These are phyloP conservation scores for Boletus reticuloceps DNA, from an alignment of 768 basidiomycete genomes.

Conservation along the genomic window DNA sequence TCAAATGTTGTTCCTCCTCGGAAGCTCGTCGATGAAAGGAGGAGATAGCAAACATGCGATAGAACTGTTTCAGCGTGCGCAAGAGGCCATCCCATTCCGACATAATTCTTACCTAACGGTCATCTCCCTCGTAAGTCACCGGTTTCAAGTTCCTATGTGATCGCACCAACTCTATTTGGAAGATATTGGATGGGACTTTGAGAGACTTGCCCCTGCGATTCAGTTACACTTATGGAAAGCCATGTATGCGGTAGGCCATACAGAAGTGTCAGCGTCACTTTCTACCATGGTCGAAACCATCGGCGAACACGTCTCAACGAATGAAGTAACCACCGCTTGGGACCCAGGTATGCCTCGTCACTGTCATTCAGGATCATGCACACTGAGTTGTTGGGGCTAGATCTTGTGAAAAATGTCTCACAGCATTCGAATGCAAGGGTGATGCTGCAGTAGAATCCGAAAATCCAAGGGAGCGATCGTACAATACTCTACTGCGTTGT, in stretches of 20 bases:
- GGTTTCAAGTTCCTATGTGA: not conserved
- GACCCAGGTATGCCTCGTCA: too few species aligned
- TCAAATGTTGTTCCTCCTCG: not conserved
- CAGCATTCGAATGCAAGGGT: too few species aligned
- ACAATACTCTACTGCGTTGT: too few species aligned
- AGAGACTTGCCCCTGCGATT: not conserved
- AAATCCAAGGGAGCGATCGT: too few species aligned
- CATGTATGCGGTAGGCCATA: too few species aligned
- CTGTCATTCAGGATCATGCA: too few species aligned
- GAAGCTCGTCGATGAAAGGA: not conserved
- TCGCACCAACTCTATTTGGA: not conserved
- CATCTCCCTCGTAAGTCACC: not conserved
- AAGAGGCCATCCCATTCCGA: not conserved
- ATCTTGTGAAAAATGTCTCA: too few species aligned
- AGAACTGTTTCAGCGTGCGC: not conserved
- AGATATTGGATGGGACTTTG: constrained; percentile 16
- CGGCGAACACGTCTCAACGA: too few species aligned
- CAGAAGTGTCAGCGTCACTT: not conserved
- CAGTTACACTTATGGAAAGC: not conserved
- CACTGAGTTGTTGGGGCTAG: too few species aligned
- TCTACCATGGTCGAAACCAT: too few species aligned
- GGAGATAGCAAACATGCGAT: not conserved
- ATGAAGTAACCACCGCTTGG: too few species aligned
- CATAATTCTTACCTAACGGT: not conserved
- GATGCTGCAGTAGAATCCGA: too few species aligned